Conservation (phyloP, 768 basidiomycete genomes). For the Fomitopsis pulvina region DNA sequence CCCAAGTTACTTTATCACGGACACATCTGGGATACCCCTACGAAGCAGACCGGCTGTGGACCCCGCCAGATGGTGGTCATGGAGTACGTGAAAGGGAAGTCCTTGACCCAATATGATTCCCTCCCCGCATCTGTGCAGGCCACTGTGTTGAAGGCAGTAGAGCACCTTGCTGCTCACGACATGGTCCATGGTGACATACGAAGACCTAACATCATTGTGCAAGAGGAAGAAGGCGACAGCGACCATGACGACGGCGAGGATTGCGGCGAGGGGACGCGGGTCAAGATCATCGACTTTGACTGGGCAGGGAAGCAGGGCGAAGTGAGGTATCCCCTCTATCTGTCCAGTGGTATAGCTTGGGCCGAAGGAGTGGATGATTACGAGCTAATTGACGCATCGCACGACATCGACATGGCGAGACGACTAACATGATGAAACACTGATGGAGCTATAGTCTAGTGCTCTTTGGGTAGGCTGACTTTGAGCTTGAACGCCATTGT, state of each 20-base stretch:
- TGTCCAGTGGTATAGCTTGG: constrained; percentile 1
- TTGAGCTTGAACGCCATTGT: no score
- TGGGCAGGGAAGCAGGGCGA: constrained; percentile 27
- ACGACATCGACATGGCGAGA: neutral
- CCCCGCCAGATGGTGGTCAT: constrained; percentile 32
- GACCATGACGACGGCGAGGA: neutral
- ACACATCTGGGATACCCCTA: constrained; percentile 8
- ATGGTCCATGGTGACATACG: constrained; percentile 35
- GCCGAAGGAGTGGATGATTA: neutral
- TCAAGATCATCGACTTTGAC: constrained; percentile 33
- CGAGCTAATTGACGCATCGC: neutral
- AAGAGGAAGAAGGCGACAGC: neutral
- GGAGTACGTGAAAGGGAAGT: constrained; percentile 25
- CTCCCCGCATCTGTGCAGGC: constrained; percentile 4
- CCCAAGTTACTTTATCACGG: constrained; percentile 28
- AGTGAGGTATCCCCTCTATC: constrained; percentile 12
- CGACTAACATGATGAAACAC: no score
- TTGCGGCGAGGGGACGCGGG: constrained; percentile 1
- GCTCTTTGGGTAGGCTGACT: no score
- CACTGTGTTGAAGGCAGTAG: constrained; percentile 17
- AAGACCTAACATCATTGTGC: constrained; percentile 26
- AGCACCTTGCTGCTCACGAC: constrained; percentile 22
- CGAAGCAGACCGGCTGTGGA: constrained; percentile 2
- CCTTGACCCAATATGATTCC: neutral
- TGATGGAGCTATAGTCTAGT: no score